Evolutionary conservation across 2,329 filamentous ascomycete genomes (phyloP).

Genomic region (Bisporella sp.): DNA sequence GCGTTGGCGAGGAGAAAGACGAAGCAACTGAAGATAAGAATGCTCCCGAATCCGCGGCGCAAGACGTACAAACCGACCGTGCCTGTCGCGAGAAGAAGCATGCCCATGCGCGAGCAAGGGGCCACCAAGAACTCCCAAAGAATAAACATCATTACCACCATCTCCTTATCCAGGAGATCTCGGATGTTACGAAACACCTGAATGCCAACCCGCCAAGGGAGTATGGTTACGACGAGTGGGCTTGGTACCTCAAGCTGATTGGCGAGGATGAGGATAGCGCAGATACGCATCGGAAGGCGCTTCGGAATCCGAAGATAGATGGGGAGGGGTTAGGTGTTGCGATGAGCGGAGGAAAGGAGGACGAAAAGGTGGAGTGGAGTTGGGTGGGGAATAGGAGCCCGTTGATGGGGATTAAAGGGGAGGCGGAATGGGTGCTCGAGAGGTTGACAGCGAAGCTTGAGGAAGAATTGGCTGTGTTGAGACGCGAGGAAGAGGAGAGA

Average conservation of each 20-base stretch:
- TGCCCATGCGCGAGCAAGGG: constrained; percentile 10
- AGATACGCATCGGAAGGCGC: not conserved
- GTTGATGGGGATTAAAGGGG: constrained; percentile 60
- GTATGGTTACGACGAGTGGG: not conserved
- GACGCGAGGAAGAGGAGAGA: no score
- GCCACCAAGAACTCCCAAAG: constrained; percentile 24
- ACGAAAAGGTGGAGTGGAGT: no score
- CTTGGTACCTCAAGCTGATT: not conserved
- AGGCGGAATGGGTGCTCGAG: constrained; percentile 69
- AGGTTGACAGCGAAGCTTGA: constrained; percentile 51
- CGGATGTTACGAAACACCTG: constrained; percentile 56
- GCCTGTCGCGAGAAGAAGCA: constrained; percentile 8
- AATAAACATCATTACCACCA: constrained; percentile 42
- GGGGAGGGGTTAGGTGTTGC: constrained; percentile 6
- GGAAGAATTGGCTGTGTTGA: constrained; percentile 17
- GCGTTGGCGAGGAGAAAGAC: constrained; percentile 13
- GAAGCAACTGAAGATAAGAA: constrained; percentile 17
- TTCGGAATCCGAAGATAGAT: not conserved
- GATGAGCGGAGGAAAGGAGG: constrained; percentile 22
- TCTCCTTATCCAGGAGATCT: constrained; percentile 67
- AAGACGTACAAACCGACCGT: constrained; percentile 6
- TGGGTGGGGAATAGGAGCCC: constrained; percentile 67
- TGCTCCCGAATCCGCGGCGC: constrained; percentile 17
- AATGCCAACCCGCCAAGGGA: constrained; percentile 47
- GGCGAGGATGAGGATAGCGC: not conserved